Base-by-base conservation (phyloP, 108 stramenopile species). In the Cyclotella kingstonii region DNA sequence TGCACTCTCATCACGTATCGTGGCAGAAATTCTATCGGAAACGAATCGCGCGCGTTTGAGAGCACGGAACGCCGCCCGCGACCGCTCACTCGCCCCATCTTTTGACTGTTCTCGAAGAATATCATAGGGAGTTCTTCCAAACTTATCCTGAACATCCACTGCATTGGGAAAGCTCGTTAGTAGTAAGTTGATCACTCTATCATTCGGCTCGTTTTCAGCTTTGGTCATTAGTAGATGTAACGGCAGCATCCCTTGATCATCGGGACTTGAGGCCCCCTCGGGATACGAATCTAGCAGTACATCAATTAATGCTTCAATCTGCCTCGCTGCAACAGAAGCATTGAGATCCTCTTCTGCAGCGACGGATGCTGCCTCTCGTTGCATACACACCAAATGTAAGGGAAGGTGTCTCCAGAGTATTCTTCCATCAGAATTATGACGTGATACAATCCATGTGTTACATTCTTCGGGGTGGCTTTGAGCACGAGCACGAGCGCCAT, bases 211-310 rank as follows among this genome's bases (percentile, higher is more conserved):
- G 55, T 52, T 63, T 30, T 73, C 76, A 12, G 65, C 70, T 43
- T 73, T 77, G 17, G 42, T 60, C 31, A 71, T 48, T 14, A 73
- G 34, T 34, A 78, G 48, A 44, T 74, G 77, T 26, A 78, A 54
- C 34, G 77, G 72, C 27, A 74, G 45, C 77, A 78, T 78, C 10
- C 76, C 76, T 22, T 77, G 70, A 55, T 77, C 70, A 56, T 77
- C 76, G 14, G 70, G 70, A 67, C 76, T 72, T 7, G 70, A 71
- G 10, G 76, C 70, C 25, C 56, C 76, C 44, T 77, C 76, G 1
- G 76, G 76, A 47, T 77, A 70, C 7, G 65, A 54, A 55, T 73
- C 70, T 4, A 77, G 39, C 40, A 77, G 46, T 14, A 70, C 70
- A 66, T 78, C 77, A 27, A 78, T 62, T 21, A 78, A 62, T 1